A percentile compares a stretch with the other conserved stretches of the same genome.
Conservation (phyloP, 148 eudicot species). For the Simmondsia chinensis region DNA sequence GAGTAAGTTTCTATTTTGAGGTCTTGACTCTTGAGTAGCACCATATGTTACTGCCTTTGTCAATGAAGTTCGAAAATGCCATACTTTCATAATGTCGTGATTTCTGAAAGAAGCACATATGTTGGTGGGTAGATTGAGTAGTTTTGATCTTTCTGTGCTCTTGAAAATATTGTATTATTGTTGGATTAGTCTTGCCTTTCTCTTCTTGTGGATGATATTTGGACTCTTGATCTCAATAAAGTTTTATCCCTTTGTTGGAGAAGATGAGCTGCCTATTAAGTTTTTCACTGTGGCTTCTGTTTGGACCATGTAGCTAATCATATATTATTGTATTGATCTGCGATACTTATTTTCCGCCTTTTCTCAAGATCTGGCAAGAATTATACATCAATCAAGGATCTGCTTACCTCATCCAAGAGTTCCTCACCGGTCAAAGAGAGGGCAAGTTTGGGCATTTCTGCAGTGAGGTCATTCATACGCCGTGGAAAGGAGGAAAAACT, state of each 20-base stretch:
- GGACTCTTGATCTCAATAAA: too few species aligned
- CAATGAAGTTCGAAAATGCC: neutral
- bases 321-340: neutral
- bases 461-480: slow-evolving; percentile 68
- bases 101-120: neutral
- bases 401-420: slow-evolving; percentile 51
- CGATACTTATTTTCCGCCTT: neutral
- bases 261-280: neutral
- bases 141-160: neutral
- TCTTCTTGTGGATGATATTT: neutral
- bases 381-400: slow-evolving; percentile 55
- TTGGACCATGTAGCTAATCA: neutral
- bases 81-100: too few species aligned
- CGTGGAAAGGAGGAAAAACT: slow-evolving; percentile 72
- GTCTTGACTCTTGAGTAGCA: neutral
- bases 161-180: neutral
- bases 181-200: neutral
- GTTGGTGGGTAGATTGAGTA: neutral
- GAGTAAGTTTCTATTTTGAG: slow-evolving; percentile 49
- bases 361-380: slow-evolving; percentile 55
- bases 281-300: neutral
- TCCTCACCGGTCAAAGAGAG: slow-evolving; percentile 87
- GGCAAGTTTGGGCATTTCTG: slow-evolving; percentile 60
- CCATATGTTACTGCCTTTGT: neutral
- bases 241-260: neutral